Conservation (phyloP, 306 rosid genomes). For the Prunus armeniaca region DNA sequence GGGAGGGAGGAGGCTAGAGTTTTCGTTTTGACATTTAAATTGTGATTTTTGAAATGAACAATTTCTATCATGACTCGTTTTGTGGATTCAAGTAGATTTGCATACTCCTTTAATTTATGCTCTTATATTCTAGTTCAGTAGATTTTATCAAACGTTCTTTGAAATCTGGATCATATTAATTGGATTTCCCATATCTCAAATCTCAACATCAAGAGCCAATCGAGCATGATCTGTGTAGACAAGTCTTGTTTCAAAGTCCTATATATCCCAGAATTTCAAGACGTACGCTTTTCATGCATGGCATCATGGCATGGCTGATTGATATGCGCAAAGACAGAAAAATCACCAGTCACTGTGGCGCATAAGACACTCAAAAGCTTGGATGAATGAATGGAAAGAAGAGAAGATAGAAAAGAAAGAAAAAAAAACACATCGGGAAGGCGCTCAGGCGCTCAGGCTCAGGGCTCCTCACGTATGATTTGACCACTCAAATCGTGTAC, state of each 20-base stretch:
- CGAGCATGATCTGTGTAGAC: neutral
- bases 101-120: no score
- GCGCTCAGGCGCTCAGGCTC: neutral
- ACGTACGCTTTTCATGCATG: conserved; percentile 8
- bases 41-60: no score
- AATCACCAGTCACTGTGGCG: neutral
- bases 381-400: neutral
- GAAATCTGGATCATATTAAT: neutral
- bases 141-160: neutral
- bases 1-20: no score
- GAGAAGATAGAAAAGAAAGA: neutral
- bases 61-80: no score
- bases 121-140: no score
- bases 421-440: conserved; percentile 9
- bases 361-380: neutral
- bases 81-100: no score
- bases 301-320: neutral
- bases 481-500: conserved; percentile 50
- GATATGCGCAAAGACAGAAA: neutral
- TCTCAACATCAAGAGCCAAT: neutral
- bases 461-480: conserved; percentile 38
- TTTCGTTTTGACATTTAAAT: no score
- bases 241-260: neutral
- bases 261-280: neutral
- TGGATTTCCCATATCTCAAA: neutral